Base-by-base conservation (phyloP, 2,329 filamentous ascomycete genomes). In the Colletotrichum incanum region DNA sequence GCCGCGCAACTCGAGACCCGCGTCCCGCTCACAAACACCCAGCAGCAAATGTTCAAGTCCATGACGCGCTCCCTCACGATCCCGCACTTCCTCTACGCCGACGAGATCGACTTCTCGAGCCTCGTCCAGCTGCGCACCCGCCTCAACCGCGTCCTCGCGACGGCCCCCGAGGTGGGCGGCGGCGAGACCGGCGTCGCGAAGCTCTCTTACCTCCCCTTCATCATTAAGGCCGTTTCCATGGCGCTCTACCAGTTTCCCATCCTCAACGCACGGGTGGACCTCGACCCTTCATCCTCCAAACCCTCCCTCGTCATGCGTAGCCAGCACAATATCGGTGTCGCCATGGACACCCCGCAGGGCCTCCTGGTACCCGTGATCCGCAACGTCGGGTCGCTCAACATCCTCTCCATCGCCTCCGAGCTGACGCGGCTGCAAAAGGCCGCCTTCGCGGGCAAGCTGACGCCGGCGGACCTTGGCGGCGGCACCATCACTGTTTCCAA, bases 401-500 rank as follows among this genome's bases (percentile, higher is more conserved):
- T 99, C 76, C 83, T 93, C 47, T 90, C 92, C 59, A 93, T 99
- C 72, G 93, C 95, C 0, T 84, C 88, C 23, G 94, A 98, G 80
- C 88, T 98, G 63, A 82, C 84, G 11, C 90, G 93, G 5, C 89
- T 98, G 26, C 93, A 95, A 79, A 82, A 84, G 3, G 90, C 94
- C 12, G 96, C 94, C 1, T 85, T 88, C 18, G 86, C 88, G n/a
- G 94, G 94, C 41, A 94, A 93, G 81, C 88, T 99, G 5, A 86
- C 90, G 1, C 88, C 91, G 2, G 86, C 88, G 23, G 95, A 99
- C 81, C 87, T 99, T 74, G 89, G 87, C 45, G 95, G 95, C 64
- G 95, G 95, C 20, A 98, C 96, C 1, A 96, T 99, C 78, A 98
- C 96, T 0, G 91, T 99, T 61, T 98, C 95, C 77, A 99, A 99